A percentile compares a stretch with the other conserved stretches of the same genome.
These are phyloP conservation scores for Croton setiger DNA, from an alignment of 441 rosid genomes.

Conservation along the genomic window DNA sequence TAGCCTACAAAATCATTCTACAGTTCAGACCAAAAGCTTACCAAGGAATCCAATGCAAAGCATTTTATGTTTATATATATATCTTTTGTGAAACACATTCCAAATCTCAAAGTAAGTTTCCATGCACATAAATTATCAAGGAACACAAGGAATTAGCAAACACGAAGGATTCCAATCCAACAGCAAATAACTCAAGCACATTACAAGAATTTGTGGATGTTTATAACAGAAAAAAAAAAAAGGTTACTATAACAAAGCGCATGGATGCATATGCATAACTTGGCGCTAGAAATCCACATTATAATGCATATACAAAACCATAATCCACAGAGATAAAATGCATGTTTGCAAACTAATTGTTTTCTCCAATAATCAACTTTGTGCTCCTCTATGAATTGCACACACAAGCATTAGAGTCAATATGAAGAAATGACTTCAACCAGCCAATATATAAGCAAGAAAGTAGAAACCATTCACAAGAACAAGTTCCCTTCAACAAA, in stretches of 20 bases:
- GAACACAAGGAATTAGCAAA: not conserved
- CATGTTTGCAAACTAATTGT: too few species aligned
- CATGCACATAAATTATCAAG: not conserved
- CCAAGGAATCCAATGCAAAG: not conserved
- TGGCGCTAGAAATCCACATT: not conserved
- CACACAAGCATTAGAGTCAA: not conserved
- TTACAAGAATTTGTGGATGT: not conserved
- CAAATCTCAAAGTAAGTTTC: not conserved
- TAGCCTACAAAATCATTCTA: slow-evolving; percentile 52
- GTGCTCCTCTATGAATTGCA: not conserved
- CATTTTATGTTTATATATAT: not conserved
- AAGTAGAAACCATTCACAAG: not conserved
- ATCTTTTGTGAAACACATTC: not conserved
- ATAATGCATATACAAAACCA: not conserved
- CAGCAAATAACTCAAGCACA: not conserved
- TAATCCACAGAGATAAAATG: not conserved
- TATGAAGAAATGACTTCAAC: not conserved
- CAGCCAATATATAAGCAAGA: not conserved
- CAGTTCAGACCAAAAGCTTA: slow-evolving; percentile 14
- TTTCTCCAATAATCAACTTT: not conserved
- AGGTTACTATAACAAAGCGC: not conserved
- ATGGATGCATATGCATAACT: not conserved
- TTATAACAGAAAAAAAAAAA: not conserved
- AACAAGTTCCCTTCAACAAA: not conserved
- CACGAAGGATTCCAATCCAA: not conserved